Conservation (phyloP, 2,329 filamentous ascomycete species). For the Ascochyta pisi region DNA sequence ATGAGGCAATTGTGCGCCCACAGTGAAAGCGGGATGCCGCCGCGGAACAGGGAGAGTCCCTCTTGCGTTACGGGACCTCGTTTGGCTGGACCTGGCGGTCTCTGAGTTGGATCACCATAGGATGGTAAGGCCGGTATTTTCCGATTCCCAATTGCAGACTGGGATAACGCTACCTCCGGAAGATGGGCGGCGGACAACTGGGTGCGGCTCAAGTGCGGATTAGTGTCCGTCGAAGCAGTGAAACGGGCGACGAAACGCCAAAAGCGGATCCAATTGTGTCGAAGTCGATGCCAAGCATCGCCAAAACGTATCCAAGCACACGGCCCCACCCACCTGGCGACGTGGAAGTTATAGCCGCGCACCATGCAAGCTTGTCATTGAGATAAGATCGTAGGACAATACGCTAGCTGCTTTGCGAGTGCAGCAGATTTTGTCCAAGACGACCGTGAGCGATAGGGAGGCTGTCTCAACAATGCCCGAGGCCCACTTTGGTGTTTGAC, state of each 20-base stretch:
- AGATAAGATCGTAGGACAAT: constrained; percentile 22
- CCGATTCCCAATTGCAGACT: constrained; percentile 21
- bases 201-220: constrained; percentile 36
- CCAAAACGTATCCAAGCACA: constrained; percentile 32
- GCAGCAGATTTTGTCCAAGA: constrained; percentile 23
- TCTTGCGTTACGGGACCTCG: constrained; percentile 9
- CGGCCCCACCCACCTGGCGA: constrained; percentile 36
- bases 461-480: constrained; percentile 28
- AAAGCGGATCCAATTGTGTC: constrained; percentile 41
- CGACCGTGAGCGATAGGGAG: constrained; percentile 19
- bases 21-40: constrained; percentile 6
- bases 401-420: constrained; percentile 23
- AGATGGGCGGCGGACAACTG: constrained; percentile 28
- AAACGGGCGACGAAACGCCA: constrained; percentile 45
- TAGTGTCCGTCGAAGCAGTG: constrained; percentile 34
- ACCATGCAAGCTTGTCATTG: constrained; percentile 23
- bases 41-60: constrained; percentile 20
- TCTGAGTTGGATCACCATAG: constrained; percentile 14
- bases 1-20: neutral
- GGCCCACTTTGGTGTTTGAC: constrained; percentile 33
- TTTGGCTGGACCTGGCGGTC: constrained; percentile 4
- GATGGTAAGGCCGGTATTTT: constrained; percentile 23
- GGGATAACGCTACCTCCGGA: constrained; percentile 24
- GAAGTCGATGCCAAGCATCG: constrained; percentile 40
- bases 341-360: constrained; percentile 30